Percentiles rank a stretch among this genome's conserved stretches.
Conservation (phyloP, 306 rosid genomes). For the Prunus kanzakura region DNA sequence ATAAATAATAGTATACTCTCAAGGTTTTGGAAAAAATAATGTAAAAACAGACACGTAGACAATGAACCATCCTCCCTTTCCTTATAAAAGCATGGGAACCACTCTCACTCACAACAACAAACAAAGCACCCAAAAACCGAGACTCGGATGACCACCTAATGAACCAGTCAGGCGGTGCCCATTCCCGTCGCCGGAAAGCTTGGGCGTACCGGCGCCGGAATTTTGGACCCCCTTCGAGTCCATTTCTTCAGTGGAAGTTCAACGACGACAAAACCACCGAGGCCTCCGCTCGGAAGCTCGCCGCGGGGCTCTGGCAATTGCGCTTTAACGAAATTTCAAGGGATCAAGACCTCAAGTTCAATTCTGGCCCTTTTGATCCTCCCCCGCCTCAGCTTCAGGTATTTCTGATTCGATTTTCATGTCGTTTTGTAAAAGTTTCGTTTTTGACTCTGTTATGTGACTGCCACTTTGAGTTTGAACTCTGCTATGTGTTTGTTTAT, state of each 20-base stretch:
- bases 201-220: conserved; percentile 5
- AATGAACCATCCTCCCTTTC: background rate
- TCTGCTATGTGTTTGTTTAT: background rate
- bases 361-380: background rate
- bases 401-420: background rate
- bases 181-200: conserved; percentile 25
- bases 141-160: conserved; percentile 8
- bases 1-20: no score
- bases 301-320: conserved; percentile 57
- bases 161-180: conserved; percentile 18
- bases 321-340: conserved; percentile 30
- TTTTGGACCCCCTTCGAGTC: conserved; percentile 9
- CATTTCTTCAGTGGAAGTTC: conserved; percentile 25
- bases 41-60: background rate
- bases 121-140: background rate
- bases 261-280: conserved; percentile 2
- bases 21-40: no score
- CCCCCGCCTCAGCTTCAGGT: conserved; percentile 27
- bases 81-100: background rate
- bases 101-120: background rate
- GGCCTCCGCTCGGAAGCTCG: conserved; percentile 56
- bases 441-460: background rate
- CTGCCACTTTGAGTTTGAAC: background rate
- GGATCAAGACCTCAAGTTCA: background rate
- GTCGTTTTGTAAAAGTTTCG: background rate